Evolutionary conservation across 2,329 filamentous ascomycete species (phyloP), one percentile per base, ranked within the genome.

Genomic region (Aureobasidium sp.): DNA sequence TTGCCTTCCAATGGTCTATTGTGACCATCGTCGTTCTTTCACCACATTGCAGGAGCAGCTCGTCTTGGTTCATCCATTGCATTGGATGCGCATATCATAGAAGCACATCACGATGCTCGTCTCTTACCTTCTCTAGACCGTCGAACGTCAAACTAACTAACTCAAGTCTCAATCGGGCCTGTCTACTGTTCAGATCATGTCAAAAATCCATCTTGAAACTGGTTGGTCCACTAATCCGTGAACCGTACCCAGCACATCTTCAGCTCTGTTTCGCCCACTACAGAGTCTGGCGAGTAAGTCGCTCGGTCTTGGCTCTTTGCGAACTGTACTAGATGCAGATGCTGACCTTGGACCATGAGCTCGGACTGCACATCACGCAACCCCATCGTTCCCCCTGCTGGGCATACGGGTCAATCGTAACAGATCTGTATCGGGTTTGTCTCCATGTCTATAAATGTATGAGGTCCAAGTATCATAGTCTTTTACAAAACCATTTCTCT

Each of bases 351-450:
- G 13, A 29, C 11, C 6, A 34, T 34, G 36, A 59, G 55, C 55
- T 49, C 32, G 34, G 55, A 49, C 55, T 32, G 44, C 9, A 27
- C 14, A 49, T 59, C 55, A 59, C n/a, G 36, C 3, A 21, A 7
- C 30, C 30, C 30, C 53, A 34, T 36, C 37, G n/a, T 42, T n/a
- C 5, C 53, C 41, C 39, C 34, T 37, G n/a, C 49, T 42, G 37
- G 21, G 34, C 29, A 8, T 32, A 21, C 21, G 36, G 10, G 30
- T 41, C 41, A 45, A 25, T 36, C 29, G 54, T 58, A 21, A 45
- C 54, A 58, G 54, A 47, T n/a, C 13, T 58, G 54, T 58, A 32
- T 58, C 54, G 32, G 54, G 25, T 58, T n/a, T 8, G 32, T 47
- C 37, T 45, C 42, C 42, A 32, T 25, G 14, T 36, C 54, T 58